Percentiles rank a stretch among this genome's conserved stretches.
These are phyloP conservation scores for Cadophora luteo-olivacea DNA, from an alignment of 2,329 filamentous ascomycete genomes.

Conservation along the genomic window DNA sequence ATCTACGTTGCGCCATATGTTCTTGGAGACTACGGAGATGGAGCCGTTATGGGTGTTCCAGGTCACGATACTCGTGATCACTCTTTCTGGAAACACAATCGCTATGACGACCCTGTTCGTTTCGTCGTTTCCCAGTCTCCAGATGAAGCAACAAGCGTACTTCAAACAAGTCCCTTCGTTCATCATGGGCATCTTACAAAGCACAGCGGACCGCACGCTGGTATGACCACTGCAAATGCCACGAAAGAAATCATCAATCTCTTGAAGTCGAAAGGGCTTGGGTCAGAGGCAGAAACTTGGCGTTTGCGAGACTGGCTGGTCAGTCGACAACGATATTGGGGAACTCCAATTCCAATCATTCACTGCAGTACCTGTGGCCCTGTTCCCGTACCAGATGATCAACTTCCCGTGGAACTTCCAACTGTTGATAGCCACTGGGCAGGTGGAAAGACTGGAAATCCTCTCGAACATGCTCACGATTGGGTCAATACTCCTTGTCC, in stretches of 20 bases:
- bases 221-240: constrained; percentile 67
- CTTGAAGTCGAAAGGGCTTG: constrained; percentile 61
- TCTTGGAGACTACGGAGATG: constrained; percentile 82
- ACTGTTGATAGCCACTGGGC: constrained; percentile 72
- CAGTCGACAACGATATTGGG: constrained; percentile 93
- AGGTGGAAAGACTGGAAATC: constrained; percentile 75
- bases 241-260: constrained; percentile 64
- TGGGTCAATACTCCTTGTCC: constrained; percentile 82
- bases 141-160: constrained; percentile 52
- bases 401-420: constrained; percentile 80
- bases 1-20: constrained; percentile 87
- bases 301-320: constrained; percentile 88
- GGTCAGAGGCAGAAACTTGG: constrained; percentile 73
- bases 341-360: constrained; percentile 86
- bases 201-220: constrained; percentile 68
- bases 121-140: constrained; percentile 62
- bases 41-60: constrained; percentile 91
- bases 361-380: constrained; percentile 80
- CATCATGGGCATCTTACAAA: constrained; percentile 72
- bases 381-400: constrained; percentile 76
- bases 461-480: constrained; percentile 71
- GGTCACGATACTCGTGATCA: constrained; percentile 82
- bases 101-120: constrained; percentile 63
- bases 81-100: constrained; percentile 79
- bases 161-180: constrained; percentile 62